These are phyloP conservation scores for Mucor piriformis DNA, from an alignment of 371 early-diverging fungal species.

Conservation along the genomic window DNA sequence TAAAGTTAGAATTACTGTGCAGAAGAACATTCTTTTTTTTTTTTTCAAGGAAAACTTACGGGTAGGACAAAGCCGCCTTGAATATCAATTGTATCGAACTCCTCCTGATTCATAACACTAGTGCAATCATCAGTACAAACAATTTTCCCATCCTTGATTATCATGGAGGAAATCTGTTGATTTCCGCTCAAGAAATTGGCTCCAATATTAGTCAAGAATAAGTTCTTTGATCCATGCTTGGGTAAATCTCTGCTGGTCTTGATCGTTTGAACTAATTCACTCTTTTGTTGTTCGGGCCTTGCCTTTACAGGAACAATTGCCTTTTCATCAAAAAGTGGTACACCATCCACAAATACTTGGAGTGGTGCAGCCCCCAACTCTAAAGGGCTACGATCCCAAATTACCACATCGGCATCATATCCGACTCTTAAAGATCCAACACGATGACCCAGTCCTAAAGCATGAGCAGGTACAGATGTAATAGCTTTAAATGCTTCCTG, in stretches of 20 bases:
- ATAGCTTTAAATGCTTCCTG: slow-evolving; percentile 65
- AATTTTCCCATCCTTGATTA: slow-evolving; percentile 50
- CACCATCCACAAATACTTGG: slow-evolving; percentile 76
- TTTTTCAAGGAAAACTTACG: slow-evolving; percentile 14
- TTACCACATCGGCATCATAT: slow-evolving; percentile 81
- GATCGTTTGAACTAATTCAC: background rate
- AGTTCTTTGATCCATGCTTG: slow-evolving; percentile 2
- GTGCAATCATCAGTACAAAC: slow-evolving; percentile 44
- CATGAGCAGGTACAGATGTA: slow-evolving; percentile 73
- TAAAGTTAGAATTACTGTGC: slow-evolving; percentile 15
- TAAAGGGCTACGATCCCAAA: slow-evolving; percentile 70
- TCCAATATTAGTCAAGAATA: slow-evolving; percentile 2
- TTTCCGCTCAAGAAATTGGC: background rate
- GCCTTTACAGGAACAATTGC: slow-evolving; percentile 1
- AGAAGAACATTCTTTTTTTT: background rate
- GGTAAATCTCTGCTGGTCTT: background rate
- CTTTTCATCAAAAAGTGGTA: slow-evolving; percentile 45
- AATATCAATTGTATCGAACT: slow-evolving; percentile 19
- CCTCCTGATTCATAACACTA: background rate
- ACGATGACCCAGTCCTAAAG: slow-evolving; percentile 69
- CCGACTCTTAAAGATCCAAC: slow-evolving; percentile 66
- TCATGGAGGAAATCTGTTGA: slow-evolving; percentile 28
- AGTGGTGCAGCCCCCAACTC: slow-evolving; percentile 70
- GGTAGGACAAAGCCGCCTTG: slow-evolving; percentile 46
- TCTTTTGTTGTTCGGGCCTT: background rate